Evolutionary conservation across 2,329 filamentous ascomycete species (phyloP), one percentile per base, ranked within the genome.

Genomic region (Colletotrichum noveboracense): DNA sequence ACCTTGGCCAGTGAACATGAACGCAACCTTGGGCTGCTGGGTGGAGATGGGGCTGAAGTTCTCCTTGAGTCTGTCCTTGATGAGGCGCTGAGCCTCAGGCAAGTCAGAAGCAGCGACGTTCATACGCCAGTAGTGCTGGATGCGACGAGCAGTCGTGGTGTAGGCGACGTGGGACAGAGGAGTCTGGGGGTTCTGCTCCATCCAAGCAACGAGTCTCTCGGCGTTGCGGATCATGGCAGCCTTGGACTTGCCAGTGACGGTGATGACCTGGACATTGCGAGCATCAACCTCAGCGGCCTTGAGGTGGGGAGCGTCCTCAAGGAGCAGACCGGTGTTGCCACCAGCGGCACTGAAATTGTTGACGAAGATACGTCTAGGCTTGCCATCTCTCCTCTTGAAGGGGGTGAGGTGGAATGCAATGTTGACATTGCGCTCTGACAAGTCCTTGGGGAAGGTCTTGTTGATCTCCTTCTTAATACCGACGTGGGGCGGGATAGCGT

Each of bases 341-440:
- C 93, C 93, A 69, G 93, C 92, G 8, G 93, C 93, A 77, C 90
- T 91, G 80, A 94, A 94, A 84, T 94, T 94, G 85, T 95, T 95
- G 77, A 94, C 82, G 74, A 91, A 90, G 10, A 89, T 84, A 7
- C 86, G 83, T 32, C 88, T 85, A 4, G 86, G 87, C 79, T 86
- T 86, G 24, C 85, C 86, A 64, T 90, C 85, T 34, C 83, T 84
- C 66, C 91, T 86, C 75, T 79, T 79, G 83, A 91, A 90, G 0
- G 88, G 86, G 0, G 88, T 89, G 66, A 87, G 81, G 77, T 91
- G 85, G 76, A 89, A 87, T 3, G 91, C 88, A 78, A 94, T 92
- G 78, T 89, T 87, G 56, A 93, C 87, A 48, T 91, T 91, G 34
- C 91, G 87, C n/a, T 88, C 84, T 1, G 85, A 84, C 1, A 94